Percentiles rank a stretch among this genome's conserved stretches.
Evolutionary conservation across 1,139 yeast species (phyloP).

Genomic region (Kazachstania sp.): DNA sequence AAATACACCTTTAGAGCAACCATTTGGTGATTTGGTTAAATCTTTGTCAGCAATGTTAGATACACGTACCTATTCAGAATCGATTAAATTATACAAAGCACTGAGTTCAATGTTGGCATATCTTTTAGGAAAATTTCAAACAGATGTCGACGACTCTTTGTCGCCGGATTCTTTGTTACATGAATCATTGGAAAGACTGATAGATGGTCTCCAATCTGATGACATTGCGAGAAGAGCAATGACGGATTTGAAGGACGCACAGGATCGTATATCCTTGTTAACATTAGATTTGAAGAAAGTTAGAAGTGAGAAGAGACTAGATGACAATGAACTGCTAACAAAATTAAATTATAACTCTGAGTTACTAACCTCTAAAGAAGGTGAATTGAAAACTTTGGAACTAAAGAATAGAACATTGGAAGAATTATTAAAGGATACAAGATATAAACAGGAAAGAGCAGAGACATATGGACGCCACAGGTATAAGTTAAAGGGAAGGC

Average conservation of each 20-base stretch:
- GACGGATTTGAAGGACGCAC: constrained; percentile 53
- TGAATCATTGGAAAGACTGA: constrained; percentile 62
- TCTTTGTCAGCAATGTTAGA: constrained; percentile 16
- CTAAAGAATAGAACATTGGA: constrained; percentile 32
- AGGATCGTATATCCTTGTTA: constrained; percentile 44
- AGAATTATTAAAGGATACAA: constrained; percentile 50
- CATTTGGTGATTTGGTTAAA: constrained; percentile 17
- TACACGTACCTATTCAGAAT: constrained; percentile 27
- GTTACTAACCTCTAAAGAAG: constrained; percentile 45
- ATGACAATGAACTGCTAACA: constrained; percentile 52
- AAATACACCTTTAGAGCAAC: constrained; percentile 21
- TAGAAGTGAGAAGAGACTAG: constrained; percentile 45
- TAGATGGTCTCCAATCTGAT: constrained; percentile 70
- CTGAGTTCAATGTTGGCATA: constrained; percentile 66
- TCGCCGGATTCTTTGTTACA: constrained; percentile 58
- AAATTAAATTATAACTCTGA: constrained; percentile 56
- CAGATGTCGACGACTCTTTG: constrained; percentile 37
- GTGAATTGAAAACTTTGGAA: constrained; percentile 47
- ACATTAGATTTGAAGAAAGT: constrained; percentile 65
- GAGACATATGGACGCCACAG: constrained; percentile 30
- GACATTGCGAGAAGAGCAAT: constrained; percentile 74
- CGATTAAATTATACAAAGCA: constrained; percentile 32
- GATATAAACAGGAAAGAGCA: constrained; percentile 65
- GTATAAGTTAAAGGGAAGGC: constrained; percentile 1
- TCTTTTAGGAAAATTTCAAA: constrained; percentile 44